Percentiles rank a stretch among this genome's conserved stretches.
Conservation (phyloP, 2,329 filamentous ascomycete species). For the Colletotrichum liriopes region DNA sequence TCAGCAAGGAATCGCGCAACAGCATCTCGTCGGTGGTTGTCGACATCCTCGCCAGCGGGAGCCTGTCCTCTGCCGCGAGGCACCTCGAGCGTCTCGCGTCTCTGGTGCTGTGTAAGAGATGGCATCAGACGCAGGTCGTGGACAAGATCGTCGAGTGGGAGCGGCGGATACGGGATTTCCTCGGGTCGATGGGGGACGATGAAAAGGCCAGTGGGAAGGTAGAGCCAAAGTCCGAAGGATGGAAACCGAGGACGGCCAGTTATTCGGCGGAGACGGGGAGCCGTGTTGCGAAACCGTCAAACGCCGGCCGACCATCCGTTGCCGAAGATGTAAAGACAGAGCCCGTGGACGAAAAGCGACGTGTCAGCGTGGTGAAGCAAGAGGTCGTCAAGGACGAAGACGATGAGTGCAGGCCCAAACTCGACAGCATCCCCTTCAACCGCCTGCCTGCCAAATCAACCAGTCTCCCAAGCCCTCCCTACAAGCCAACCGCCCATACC, state of each 20-base stretch:
- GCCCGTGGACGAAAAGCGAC: neutral
- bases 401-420: neutral
- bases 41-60: slow-evolving; percentile 9
- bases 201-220: neutral
- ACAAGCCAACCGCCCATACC: neutral
- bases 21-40: slow-evolving; percentile 5
- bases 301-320: neutral
- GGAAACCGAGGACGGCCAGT: neutral
- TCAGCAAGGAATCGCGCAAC: slow-evolving; percentile 15
- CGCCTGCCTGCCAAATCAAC: neutral
- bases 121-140: slow-evolving; percentile 10
- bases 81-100: slow-evolving; percentile 22
- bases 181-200: neutral
- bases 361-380: neutral
- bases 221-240: neutral
- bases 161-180: neutral
- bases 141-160: slow-evolving; percentile 22
- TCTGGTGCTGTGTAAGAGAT: slow-evolving; percentile 25
- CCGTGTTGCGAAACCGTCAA: neutral
- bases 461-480: neutral
- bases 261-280: neutral
- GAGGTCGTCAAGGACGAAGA: slow-evolving; percentile 3
- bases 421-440: neutral
- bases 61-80: neutral
- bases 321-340: neutral